These are phyloP conservation scores for Phoenix dactylifera DNA, from an alignment of 176 grass and related monocot genomes.

Conservation along the genomic window DNA sequence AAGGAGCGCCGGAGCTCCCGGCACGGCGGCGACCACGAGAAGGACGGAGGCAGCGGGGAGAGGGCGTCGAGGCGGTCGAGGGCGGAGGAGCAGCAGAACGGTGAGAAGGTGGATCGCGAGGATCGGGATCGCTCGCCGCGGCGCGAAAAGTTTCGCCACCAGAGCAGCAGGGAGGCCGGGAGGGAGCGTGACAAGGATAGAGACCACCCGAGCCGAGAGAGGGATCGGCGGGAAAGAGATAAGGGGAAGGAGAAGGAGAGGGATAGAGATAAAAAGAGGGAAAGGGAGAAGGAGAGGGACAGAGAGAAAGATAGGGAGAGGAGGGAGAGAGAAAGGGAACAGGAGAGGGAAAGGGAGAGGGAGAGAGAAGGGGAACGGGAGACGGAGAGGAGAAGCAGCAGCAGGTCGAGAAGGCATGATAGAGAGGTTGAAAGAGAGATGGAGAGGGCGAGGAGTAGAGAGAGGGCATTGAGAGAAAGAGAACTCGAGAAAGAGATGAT, in stretches of 20 bases:
- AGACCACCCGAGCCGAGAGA: neutral
- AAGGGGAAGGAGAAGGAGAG: neutral
- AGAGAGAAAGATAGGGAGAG: constrained; percentile 4
- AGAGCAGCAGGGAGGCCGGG: neutral
- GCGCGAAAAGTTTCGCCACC: constrained; percentile 1
- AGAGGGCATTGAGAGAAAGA: too few species aligned
- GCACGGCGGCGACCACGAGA: neutral
- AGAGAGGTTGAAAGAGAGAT: too few species aligned
- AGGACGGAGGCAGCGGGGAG: neutral
- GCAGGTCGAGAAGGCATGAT: too few species aligned
- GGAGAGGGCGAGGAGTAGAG: too few species aligned
- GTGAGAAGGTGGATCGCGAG: neutral
- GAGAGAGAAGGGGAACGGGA: too few species aligned
- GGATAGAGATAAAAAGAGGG: constrained; percentile 3
- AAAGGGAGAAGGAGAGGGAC: constrained; percentile 2
- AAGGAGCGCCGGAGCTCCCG: constrained; percentile 5
- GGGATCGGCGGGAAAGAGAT: constrained; percentile 3
- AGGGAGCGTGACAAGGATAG: constrained; percentile 6
- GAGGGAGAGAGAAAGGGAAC: neutral
- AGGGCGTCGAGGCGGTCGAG: constrained; percentile 8
- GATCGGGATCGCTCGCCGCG: neutral
- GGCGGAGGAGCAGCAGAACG: neutral
- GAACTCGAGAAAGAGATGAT: too few species aligned
- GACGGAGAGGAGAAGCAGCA: too few species aligned
- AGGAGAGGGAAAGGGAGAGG: neutral